These are phyloP conservation scores for Mrakia frigida DNA, from an alignment of 768 basidiomycete species.

Conservation along the genomic window DNA sequence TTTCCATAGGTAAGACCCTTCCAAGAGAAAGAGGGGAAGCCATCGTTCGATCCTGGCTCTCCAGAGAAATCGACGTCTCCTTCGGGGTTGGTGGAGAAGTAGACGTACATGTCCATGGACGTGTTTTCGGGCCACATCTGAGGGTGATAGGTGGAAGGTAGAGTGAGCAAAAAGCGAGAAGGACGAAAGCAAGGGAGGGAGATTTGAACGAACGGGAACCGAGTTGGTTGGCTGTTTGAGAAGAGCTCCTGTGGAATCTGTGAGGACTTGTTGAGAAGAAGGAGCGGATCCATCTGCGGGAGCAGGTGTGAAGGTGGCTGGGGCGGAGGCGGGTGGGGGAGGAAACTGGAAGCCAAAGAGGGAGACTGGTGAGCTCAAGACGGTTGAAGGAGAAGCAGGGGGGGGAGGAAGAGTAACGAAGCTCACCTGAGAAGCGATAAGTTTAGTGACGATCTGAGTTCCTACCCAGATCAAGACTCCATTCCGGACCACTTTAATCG, in stretches of 20 bases:
- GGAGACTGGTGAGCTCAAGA: background rate
- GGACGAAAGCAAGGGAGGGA: background rate
- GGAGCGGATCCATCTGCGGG: background rate
- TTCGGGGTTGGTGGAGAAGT: constrained; percentile 62
- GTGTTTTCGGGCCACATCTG: constrained; percentile 20
- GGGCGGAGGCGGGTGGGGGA: background rate
- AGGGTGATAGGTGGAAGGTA: background rate
- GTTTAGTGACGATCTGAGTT: background rate
- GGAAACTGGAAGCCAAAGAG: background rate
- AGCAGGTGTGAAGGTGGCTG: background rate
- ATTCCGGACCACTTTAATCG: background rate
- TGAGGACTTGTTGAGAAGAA: background rate
- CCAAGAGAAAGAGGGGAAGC: constrained; percentile 68
- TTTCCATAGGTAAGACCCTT: constrained; percentile 71
- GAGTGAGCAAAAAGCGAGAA: background rate
- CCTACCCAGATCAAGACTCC: background rate
- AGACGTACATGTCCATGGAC: constrained; percentile 56
- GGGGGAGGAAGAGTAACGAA: background rate
- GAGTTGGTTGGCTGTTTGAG: background rate
- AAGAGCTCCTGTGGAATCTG: background rate
- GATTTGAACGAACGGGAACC: background rate
- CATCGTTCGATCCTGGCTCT: constrained; percentile 48
- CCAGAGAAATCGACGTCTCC: constrained; percentile 55
- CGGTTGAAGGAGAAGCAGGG: background rate
- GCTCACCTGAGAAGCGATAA: constrained; percentile 8